These are phyloP conservation scores for Ogataea haglerorum DNA, from an alignment of 805 yeast genomes.

Conservation along the genomic window DNA sequence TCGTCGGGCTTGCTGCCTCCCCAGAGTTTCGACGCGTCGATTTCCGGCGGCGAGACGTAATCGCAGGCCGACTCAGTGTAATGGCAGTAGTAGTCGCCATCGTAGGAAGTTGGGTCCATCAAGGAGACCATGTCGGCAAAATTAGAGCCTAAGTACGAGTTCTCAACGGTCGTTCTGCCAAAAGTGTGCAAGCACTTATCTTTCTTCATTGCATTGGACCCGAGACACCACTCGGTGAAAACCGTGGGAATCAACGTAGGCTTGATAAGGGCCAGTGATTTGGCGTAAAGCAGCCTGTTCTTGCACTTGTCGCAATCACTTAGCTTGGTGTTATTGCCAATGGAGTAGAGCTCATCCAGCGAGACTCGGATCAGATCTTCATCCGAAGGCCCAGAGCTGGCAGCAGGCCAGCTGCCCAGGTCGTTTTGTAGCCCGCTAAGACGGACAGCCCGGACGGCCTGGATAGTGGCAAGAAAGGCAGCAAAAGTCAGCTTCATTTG, in stretches of 20 bases:
- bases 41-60: constrained; percentile 50
- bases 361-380: constrained; percentile 4
- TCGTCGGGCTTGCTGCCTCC: constrained; percentile 42
- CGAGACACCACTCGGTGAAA: constrained; percentile 43
- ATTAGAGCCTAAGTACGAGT: constrained; percentile 41
- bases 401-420: constrained; percentile 1
- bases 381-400: constrained; percentile 1
- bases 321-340: constrained; percentile 13
- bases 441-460: background rate
- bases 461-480: background rate
- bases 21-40: constrained; percentile 44
- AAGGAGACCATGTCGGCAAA: constrained; percentile 48
- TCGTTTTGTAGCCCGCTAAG: background rate
- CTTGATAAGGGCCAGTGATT: constrained; percentile 34
- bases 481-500: background rate
- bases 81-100: constrained; percentile 63
- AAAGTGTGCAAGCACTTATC: constrained; percentile 32
- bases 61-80: constrained; percentile 48
- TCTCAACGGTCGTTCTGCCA: constrained; percentile 37
- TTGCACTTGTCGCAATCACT: constrained; percentile 36
- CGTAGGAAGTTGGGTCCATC: constrained; percentile 51
- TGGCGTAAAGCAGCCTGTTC: constrained; percentile 35
- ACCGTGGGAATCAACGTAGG: constrained; percentile 41
- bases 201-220: constrained; percentile 25
- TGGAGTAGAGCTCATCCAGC: constrained; percentile 6